Evolutionary conservation across 2,329 filamentous ascomycete genomes (phyloP).

Genomic region (Plectosphaerella sp.): DNA sequence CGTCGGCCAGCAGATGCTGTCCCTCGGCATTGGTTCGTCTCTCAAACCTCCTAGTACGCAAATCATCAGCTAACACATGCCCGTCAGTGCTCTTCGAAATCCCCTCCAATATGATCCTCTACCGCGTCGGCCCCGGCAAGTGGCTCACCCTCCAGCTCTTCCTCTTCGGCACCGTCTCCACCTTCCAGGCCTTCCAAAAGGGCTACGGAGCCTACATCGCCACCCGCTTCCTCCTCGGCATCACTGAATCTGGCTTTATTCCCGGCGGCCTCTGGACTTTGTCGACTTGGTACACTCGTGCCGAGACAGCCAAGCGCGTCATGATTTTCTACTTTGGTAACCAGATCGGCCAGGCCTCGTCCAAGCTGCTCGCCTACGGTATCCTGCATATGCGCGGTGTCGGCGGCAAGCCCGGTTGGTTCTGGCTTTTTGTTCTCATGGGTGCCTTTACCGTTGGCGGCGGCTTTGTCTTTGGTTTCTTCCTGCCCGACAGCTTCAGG

Average conservation of each 20-base stretch:
- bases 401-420: conserved; percentile 46
- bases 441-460: conserved; percentile 45
- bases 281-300: conserved; percentile 50
- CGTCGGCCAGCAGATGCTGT: conserved; percentile 45
- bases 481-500: conserved; percentile 38
- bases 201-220: conserved; percentile 41
- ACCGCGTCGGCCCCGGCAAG: conserved; percentile 42
- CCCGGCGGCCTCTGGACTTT: conserved; percentile 46
- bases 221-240: conserved; percentile 46
- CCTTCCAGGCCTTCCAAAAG: conserved; percentile 48
- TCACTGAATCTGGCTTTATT: conserved; percentile 52
- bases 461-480: conserved; percentile 35
- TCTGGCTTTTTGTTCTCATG: conserved; percentile 52
- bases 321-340: conserved; percentile 54
- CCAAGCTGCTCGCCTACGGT: conserved; percentile 36
- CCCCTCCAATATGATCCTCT: conserved; percentile 42
- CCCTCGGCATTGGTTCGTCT: conserved; percentile 31
- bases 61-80: neutral
- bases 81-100: conserved; percentile 34
- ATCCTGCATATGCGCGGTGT: conserved; percentile 46
- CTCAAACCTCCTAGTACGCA: conserved; percentile 2
- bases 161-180: conserved; percentile 47
- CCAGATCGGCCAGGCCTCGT: conserved; percentile 41
- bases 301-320: conserved; percentile 46
- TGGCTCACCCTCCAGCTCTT: conserved; percentile 52